Evolutionary conservation across 106 monocot species (phyloP).

Genomic region (Ottelia alismoides): DNA sequence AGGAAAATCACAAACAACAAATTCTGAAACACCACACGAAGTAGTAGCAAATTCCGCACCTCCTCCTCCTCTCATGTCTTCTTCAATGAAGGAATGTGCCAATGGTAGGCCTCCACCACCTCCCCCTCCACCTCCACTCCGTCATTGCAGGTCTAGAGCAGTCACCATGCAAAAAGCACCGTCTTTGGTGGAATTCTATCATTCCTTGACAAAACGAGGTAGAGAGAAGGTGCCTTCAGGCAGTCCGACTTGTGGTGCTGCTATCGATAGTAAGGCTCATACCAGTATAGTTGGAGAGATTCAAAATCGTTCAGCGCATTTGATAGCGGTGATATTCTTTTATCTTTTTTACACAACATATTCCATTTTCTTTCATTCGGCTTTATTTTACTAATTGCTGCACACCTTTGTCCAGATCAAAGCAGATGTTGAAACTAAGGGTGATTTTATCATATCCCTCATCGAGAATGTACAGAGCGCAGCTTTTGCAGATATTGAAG

Average conservation of each 20-base stretch:
- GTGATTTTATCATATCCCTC: constrained; percentile 50
- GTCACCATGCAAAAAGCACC: constrained; percentile 31
- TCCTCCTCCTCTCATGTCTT: background rate
- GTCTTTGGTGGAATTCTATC: constrained; percentile 61
- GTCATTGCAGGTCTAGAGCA: constrained; percentile 6
- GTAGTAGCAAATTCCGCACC: background rate
- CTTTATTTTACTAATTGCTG: too few species aligned
- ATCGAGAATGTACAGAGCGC: constrained; percentile 50
- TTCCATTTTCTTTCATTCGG: background rate
- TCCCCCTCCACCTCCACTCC: constrained; percentile 24
- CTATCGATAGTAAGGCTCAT: constrained; percentile 25
- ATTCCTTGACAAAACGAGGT: constrained; percentile 34
- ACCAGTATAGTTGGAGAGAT: constrained; percentile 79
- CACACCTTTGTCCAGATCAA: too few species aligned
- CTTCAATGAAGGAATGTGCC: too few species aligned
- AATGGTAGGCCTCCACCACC: constrained; percentile 9
- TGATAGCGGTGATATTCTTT: constrained; percentile 39
- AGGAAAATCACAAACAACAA: constrained; percentile 1
- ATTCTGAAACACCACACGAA: background rate
- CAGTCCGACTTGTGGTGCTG: constrained; percentile 16
- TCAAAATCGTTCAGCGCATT: constrained; percentile 74
- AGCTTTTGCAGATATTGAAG: constrained; percentile 44
- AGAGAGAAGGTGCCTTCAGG: constrained; percentile 22
- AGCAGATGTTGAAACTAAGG: constrained; percentile 77
- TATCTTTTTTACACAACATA: background rate